Evolutionary conservation across 805 yeast species (phyloP).

Genomic region (Myxozyma neotropica): DNA sequence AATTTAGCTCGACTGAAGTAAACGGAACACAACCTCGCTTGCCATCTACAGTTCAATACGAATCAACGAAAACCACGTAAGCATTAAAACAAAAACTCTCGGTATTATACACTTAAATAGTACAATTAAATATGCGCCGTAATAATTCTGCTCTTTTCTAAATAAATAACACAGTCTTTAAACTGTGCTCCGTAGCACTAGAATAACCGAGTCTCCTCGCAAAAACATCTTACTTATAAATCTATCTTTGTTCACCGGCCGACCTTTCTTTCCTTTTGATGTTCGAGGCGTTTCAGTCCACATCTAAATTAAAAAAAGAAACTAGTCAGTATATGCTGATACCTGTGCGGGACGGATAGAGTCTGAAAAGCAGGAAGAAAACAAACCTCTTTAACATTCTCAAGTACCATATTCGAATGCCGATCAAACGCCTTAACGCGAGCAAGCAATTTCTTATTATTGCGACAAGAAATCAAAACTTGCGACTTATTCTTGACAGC

Average conservation of each 20-base stretch:
- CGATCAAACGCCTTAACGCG: conserved; percentile 93
- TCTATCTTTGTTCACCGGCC: conserved; percentile 68
- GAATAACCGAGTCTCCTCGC: conserved; percentile 93
- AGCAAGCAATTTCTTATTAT: conserved; percentile 88
- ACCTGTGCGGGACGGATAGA: too few relatives aligned
- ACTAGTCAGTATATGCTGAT: too few relatives aligned
- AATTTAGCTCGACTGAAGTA: too few relatives aligned
- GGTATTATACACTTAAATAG: too few relatives aligned
- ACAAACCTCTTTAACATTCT: conserved; percentile 79
- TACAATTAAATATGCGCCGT: too few relatives aligned
- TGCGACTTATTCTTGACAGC: conserved; percentile 76
- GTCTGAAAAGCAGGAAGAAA: background rate
- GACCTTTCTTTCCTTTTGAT: conserved; percentile 70
- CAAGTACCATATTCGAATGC: conserved; percentile 91
- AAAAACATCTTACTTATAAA: conserved; percentile 87
- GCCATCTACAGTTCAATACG: background rate
- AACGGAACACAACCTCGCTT: too few relatives aligned
- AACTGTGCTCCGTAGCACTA: conserved; percentile 58
- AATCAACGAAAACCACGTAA: background rate
- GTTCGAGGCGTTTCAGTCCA: conserved; percentile 68
- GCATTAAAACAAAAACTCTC: background rate
- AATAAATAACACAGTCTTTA: too few relatives aligned
- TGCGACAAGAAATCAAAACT: conserved; percentile 84
- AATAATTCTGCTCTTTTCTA: too few relatives aligned
- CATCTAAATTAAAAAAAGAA: conserved; percentile 41